phyloP scores from a whole-genome alignment of 768 basidiomycete species.

The Boletus rex-veris region DNA sequence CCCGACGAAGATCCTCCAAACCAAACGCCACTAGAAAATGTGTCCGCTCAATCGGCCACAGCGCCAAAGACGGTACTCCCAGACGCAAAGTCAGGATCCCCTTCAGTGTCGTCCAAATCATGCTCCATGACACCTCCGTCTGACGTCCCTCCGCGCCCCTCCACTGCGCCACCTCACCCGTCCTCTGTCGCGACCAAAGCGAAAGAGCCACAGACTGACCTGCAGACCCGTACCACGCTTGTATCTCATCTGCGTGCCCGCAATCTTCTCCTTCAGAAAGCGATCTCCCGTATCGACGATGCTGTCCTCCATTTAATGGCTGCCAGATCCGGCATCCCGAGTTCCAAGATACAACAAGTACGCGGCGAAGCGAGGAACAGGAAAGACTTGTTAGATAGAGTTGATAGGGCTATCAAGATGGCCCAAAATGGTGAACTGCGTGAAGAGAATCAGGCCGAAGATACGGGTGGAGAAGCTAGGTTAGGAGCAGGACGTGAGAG shows the following conservation, averaged over 20 bases:
- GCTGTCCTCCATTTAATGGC: constrained; percentile 29
- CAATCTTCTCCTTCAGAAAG: constrained; percentile 31
- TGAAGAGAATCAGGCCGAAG: constrained; percentile 3
- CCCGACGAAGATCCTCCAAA: constrained; percentile 9
- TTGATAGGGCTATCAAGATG: constrained; percentile 30
- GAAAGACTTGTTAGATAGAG: constrained; percentile 29
- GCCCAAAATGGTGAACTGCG: constrained; percentile 17
- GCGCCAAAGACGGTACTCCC: constrained; percentile 8
- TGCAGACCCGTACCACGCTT: constrained; percentile 18
- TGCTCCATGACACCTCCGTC: constrained; percentile 11
- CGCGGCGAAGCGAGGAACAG: constrained; percentile 30
- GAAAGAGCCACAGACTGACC: constrained; percentile 9
- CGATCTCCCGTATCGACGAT: constrained; percentile 32
- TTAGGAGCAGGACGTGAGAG: constrained; percentile 6
- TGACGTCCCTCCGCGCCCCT: constrained; percentile 23
- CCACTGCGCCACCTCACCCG: constrained; percentile 27
- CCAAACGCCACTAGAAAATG: constrained; percentile 18
- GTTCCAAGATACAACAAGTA: constrained; percentile 30
- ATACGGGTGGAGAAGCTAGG: not conserved
- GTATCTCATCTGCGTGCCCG: constrained; percentile 29
- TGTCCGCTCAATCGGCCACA: constrained; percentile 11
- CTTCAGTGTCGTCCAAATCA: not conserved
- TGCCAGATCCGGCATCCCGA: constrained; percentile 32
- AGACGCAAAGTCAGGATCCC: constrained; percentile 3
- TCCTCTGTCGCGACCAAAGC: constrained; percentile 11